A percentile compares a stretch with the other conserved stretches of the same genome.
Evolutionary conservation across 306 rosid genomes (phyloP).

Genomic region (Potentilla sterilis): DNA sequence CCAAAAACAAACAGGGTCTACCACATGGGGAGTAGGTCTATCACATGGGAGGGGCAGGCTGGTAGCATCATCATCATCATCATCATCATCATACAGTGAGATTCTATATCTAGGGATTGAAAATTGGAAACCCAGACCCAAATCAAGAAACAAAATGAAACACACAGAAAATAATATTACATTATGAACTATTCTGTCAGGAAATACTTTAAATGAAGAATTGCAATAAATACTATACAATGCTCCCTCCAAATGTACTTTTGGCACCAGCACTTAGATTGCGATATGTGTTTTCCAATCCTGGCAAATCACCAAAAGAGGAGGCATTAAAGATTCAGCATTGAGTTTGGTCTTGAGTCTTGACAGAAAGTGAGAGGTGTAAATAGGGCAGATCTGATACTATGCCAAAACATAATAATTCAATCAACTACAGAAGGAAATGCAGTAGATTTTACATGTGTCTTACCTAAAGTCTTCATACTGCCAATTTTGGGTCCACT

Average conservation of each 20-base stretch:
- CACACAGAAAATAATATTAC: background rate
- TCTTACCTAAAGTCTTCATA: slow-evolving; percentile 47
- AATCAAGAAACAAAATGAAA: background rate
- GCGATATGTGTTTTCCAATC: background rate
- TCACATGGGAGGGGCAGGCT: slow-evolving; percentile 15
- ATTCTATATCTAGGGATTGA: slow-evolving; percentile 5
- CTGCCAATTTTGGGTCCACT: slow-evolving; percentile 62
- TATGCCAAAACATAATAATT: slow-evolving; percentile 10
- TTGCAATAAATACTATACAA: background rate
- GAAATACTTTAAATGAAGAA: background rate
- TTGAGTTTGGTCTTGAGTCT: background rate
- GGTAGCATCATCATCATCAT: slow-evolving; percentile 1
- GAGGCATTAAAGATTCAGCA: slow-evolving; percentile 5
- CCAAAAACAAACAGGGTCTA: slow-evolving; percentile 17
- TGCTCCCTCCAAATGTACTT: slow-evolving; percentile 9
- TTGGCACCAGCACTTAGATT: background rate
- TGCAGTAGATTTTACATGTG: slow-evolving; percentile 7
- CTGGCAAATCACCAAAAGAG: background rate
- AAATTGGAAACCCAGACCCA: background rate
- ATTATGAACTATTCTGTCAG: background rate
- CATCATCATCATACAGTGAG: slow-evolving; percentile 14
- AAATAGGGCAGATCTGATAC: background rate
- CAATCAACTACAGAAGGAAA: background rate
- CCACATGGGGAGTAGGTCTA: slow-evolving; percentile 27
- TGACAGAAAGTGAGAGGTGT: background rate